A percentile compares a stretch with the other conserved stretches of the same genome.
Conservation (phyloP, 2,329 filamentous ascomycete species). For the Emmonsiellopsis sp. region DNA sequence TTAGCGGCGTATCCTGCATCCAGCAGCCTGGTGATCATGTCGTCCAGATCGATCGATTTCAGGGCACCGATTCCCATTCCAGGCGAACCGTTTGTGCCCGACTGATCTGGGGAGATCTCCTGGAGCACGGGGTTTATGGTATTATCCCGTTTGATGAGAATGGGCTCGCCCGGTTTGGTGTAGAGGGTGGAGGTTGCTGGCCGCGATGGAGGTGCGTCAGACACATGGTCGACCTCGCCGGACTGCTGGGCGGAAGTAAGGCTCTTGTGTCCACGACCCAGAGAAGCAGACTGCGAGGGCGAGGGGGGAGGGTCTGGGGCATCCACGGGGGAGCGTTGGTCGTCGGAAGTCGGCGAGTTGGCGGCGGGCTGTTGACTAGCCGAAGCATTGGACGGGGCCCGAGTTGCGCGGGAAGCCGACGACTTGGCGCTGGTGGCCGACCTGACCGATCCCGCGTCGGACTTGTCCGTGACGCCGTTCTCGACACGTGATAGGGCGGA, state of each 20-base stretch:
- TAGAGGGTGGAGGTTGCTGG: slow-evolving; percentile 47
- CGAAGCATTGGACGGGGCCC: slow-evolving; percentile 24
- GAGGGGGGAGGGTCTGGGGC: slow-evolving; percentile 66
- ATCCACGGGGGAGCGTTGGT: slow-evolving; percentile 38
- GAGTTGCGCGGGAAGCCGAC: slow-evolving; percentile 38
- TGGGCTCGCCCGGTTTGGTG: slow-evolving; percentile 75
- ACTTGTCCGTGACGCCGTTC: slow-evolving; percentile 48
- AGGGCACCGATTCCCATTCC: slow-evolving; percentile 79
- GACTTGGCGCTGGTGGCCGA: slow-evolving; percentile 54
- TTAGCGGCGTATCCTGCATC: slow-evolving; percentile 95
- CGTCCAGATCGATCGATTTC: slow-evolving; percentile 88
- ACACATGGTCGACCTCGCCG: slow-evolving; percentile 90
- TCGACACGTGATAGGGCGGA: slow-evolving; percentile 56
- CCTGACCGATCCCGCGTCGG: slow-evolving; percentile 65
- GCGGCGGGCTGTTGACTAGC: slow-evolving; percentile 23
- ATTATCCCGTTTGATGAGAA: slow-evolving; percentile 73
- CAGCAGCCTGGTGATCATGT: slow-evolving; percentile 89
- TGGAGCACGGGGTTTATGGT: slow-evolving; percentile 57
- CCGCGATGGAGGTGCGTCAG: slow-evolving; percentile 74
- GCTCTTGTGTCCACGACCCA: slow-evolving; percentile 66
- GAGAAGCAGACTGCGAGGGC: slow-evolving; percentile 67
- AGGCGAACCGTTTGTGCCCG: slow-evolving; percentile 40
- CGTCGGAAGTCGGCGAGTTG: slow-evolving; percentile 22
- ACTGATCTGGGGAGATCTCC: slow-evolving; percentile 28
- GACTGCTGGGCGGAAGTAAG: slow-evolving; percentile 72